These are phyloP conservation scores for Moricandia moricandioides DNA, from an alignment of 345 rosid genomes.

Conservation along the genomic window DNA sequence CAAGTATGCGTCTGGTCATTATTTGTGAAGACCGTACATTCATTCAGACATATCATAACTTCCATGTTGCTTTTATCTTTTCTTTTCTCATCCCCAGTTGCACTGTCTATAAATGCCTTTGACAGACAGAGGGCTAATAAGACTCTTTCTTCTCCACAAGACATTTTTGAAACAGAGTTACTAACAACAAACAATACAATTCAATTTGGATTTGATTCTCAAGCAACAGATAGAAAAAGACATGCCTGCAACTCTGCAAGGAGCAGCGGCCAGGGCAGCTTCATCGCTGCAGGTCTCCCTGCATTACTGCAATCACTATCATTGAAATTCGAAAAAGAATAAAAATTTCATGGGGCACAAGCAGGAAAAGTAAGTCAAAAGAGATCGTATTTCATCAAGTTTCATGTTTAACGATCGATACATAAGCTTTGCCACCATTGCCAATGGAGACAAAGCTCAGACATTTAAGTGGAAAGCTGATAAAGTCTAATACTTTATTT, in stretches of 20 bases:
- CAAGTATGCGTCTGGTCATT: not conserved
- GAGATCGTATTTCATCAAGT: not conserved
- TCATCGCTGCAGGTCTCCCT: not conserved
- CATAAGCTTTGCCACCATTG: constrained; percentile 11
- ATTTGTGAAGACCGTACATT: not conserved
- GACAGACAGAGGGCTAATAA: not conserved
- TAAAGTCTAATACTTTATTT: constrained; percentile 20
- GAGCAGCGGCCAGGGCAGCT: not conserved
- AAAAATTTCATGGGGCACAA: not conserved
- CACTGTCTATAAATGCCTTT: not conserved
- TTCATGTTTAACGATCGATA: constrained; percentile 6
- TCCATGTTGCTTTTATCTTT: not conserved
- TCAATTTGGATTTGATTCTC: not conserved
- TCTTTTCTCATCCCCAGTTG: not conserved
- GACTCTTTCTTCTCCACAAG: not conserved
- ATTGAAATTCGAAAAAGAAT: not conserved
- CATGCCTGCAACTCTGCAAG: not conserved
- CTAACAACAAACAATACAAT: not conserved
- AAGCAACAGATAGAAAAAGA: not conserved
- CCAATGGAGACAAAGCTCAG: constrained; percentile 2
- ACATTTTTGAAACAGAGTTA: constrained; percentile 5
- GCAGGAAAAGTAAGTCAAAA: not conserved
- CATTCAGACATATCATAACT: not conserved
- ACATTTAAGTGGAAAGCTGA: not conserved
- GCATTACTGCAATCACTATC: not conserved